Conservation (phyloP, 495 filamentous ascomycete genomes). For the Glonium stellatum region DNA sequence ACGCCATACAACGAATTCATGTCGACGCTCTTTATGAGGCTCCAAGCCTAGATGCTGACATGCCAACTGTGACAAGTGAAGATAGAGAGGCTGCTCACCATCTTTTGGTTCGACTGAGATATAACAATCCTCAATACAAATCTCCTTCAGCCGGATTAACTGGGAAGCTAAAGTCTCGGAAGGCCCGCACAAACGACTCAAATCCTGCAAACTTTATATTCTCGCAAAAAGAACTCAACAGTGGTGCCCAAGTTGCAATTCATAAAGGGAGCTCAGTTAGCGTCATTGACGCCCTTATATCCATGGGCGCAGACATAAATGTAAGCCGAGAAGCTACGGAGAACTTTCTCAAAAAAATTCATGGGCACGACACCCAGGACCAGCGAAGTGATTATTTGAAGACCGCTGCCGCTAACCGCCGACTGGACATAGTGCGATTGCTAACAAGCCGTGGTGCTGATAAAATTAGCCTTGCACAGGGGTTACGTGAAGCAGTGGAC, state of each 20-base stretch:
- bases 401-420: not conserved
- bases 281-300: not conserved
- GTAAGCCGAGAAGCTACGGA: not conserved
- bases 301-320: not conserved
- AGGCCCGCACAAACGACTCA: not conserved
- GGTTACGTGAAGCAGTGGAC: not conserved
- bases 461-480: not conserved
- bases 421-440: not conserved
- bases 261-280: not conserved
- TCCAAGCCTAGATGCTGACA: not conserved
- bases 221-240: not conserved
- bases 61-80: not conserved
- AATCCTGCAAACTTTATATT: not conserved
- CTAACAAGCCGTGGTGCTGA: not conserved
- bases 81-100: not conserved
- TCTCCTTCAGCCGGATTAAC: not conserved
- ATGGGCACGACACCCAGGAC: not conserved
- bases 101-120: not conserved
- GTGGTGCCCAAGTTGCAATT: not conserved
- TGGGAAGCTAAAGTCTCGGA: not conserved
- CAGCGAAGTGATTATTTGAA: not conserved
- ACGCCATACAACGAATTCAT: no score
- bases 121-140: not conserved
- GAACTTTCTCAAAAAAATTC: not conserved
- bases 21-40: not conserved